A percentile compares a stretch with the other conserved stretches of the same genome.
phyloP scores from a whole-genome alignment of 2,329 filamentous ascomycete genomes.

The Penicillium sp. region DNA sequence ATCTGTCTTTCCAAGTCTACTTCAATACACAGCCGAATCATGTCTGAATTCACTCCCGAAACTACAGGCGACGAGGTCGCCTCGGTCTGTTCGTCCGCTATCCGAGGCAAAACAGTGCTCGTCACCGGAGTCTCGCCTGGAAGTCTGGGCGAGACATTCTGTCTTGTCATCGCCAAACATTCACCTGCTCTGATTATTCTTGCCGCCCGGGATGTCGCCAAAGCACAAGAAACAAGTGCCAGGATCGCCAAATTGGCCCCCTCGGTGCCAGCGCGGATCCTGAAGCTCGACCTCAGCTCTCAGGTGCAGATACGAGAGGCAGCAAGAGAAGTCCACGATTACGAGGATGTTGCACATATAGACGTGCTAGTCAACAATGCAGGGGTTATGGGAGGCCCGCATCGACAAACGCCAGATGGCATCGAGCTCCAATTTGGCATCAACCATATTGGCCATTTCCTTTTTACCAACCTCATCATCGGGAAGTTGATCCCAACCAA shows the following conservation, averaged over 20 bases:
- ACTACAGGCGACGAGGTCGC: constrained; percentile 6
- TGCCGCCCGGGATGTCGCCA: constrained; percentile 37
- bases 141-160: constrained; percentile 38
- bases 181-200: constrained; percentile 39
- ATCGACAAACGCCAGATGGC: constrained; percentile 32
- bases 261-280: constrained; percentile 20
- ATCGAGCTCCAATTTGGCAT: constrained; percentile 41
- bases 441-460: constrained; percentile 42
- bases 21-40: background rate
- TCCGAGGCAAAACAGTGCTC: constrained; percentile 36
- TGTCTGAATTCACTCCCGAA: constrained; percentile 2
- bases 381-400: constrained; percentile 38
- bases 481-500: constrained; percentile 27
- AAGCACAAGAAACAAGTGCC: constrained; percentile 31
- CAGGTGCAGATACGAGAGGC: constrained; percentile 32
- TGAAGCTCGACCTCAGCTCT: constrained; percentile 37
- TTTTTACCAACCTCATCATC: constrained; percentile 43
- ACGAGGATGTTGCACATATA: constrained; percentile 30
- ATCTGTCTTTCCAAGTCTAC: background rate
- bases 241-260: constrained; percentile 21
- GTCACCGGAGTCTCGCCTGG: constrained; percentile 43
- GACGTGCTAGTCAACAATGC: constrained; percentile 48
- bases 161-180: constrained; percentile 35
- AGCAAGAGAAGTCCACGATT: constrained; percentile 30
- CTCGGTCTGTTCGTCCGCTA: constrained; percentile 8